Base-by-base conservation (phyloP, 2,329 filamentous ascomycete species). In the Cryphonectria japonica region DNA sequence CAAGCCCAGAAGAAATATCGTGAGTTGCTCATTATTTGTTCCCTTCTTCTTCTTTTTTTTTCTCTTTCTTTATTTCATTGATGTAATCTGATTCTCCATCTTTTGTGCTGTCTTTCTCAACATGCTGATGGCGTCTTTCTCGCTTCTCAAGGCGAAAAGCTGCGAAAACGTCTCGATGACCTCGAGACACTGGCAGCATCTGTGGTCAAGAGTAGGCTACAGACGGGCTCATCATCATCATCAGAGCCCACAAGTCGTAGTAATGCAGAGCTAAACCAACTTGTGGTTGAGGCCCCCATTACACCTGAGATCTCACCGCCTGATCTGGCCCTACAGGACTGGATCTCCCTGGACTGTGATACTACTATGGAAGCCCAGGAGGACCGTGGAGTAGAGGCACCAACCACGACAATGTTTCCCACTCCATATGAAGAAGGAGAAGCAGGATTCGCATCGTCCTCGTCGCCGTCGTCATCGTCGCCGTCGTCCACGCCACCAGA, bases 1-100 rank as follows among this genome's bases (percentile, higher is more conserved):
- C 72, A 74, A 59, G 75, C 75, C 9, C 75, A 76, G 61, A 73
- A 74, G 68, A 76, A 75, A 43, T 76, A 76, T 57, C 71, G 75
- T 76, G 50, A 72, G 75, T 73, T 8, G 9, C 11, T 39, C 9
- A 39, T 9, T 39, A 13, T 1, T 13, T 39, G 3, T 39, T 39
- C 37, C 37, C 13, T 39, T 3, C 37, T 8, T 16, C 29, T 22
- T 16, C n/a, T 11, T 9, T 9, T 52, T 8, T 19, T 68, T 1
- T 52, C 3, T n/a, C 1, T 13, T 19, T 61, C 16, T 29, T 11
- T 37, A 11, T 60, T 32, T 13, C 11, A 26, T 26, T 26, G 26
- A 26, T 26, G 26, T 26, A 26, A 26, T 26, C n/a, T 26, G 26
- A 26, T 26, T 1, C 26, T 26, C 26, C 26, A 26, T 1, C 1